These are phyloP conservation scores for Endoconidiophora polonica DNA, from an alignment of 2,329 filamentous ascomycete genomes.

Conservation along the genomic window DNA sequence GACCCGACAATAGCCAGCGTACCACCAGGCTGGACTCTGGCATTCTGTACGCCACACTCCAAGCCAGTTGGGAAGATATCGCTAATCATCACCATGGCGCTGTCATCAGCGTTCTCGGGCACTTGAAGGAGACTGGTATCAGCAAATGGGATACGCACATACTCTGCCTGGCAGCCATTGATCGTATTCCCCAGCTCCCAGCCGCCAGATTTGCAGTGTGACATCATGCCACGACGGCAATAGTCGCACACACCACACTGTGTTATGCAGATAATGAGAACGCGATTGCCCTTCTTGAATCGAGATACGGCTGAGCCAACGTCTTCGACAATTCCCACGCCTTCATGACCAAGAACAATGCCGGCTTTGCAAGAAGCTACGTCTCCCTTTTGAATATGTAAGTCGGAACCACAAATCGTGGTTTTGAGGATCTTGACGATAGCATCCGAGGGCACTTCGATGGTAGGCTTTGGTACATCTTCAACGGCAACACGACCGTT, in stretches of 20 bases:
- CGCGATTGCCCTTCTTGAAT: conserved; percentile 32
- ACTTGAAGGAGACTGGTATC: conserved; percentile 30
- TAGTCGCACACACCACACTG: conserved; percentile 34
- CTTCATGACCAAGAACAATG: conserved; percentile 35
- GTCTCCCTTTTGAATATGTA: conserved; percentile 38
- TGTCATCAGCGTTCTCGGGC: conserved; percentile 25
- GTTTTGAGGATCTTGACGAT: conserved; percentile 31
- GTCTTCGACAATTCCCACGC: conserved; percentile 31
- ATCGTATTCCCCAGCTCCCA: conserved; percentile 37
- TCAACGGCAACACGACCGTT: conserved; percentile 22
- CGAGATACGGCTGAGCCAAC: conserved; percentile 28
- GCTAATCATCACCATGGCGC: conserved; percentile 31
- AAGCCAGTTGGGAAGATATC: conserved; percentile 41
- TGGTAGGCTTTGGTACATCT: conserved; percentile 25
- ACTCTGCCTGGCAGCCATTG: conserved; percentile 41
- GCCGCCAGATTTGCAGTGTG: conserved; percentile 35
- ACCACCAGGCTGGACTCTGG: conserved; percentile 32
- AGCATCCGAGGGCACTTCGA: conserved; percentile 29
- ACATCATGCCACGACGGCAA: conserved; percentile 33
- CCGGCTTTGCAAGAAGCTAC: conserved; percentile 31
- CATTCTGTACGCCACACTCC: conserved; percentile 36
- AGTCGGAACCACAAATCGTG: conserved; percentile 37
- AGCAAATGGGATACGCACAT: conserved; percentile 34
- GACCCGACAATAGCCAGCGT: conserved; percentile 38
- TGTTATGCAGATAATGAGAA: conserved; percentile 34